Evolutionary conservation across 306 rosid species (phyloP).

Genomic region (Citrullus mucosospermus): DNA sequence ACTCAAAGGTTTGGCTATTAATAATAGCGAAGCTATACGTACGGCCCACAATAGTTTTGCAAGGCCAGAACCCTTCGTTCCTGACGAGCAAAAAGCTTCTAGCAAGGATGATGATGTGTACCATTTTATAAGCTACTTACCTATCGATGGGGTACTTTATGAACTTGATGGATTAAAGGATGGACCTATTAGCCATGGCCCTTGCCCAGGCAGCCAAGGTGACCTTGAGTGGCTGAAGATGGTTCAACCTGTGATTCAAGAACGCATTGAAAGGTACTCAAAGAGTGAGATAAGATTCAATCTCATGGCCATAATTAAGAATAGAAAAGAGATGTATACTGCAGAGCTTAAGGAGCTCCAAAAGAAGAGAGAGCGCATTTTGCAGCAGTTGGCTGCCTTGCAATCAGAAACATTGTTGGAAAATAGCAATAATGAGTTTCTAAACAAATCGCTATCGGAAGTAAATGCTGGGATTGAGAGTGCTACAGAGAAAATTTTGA

Average conservation of each 20-base stretch:
- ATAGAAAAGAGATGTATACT: constrained; percentile 81
- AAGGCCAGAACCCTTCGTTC: constrained; percentile 93
- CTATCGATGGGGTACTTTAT: constrained; percentile 80
- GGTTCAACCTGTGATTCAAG: constrained; percentile 93
- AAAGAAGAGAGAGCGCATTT: constrained; percentile 83
- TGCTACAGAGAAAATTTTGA: constrained; percentile 16
- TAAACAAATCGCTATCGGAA: constrained; percentile 85
- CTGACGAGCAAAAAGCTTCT: constrained; percentile 82
- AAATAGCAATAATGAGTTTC: constrained; percentile 39
- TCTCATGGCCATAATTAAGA: constrained; percentile 84
- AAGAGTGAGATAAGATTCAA: constrained; percentile 86
- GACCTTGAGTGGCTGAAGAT: constrained; percentile 78
- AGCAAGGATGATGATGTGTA: constrained; percentile 85
- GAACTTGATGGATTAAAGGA: constrained; percentile 98
- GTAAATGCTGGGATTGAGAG: constrained; percentile 25
- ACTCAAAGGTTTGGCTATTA: constrained; percentile 93
- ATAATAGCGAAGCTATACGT: constrained; percentile 87
- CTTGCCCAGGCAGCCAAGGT: constrained; percentile 71
- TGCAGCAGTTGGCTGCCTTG: constrained; percentile 70
- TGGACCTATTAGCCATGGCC: constrained; percentile 96
- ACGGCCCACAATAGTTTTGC: constrained; percentile 92
- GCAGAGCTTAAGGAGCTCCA: constrained; percentile 93
- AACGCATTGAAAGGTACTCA: constrained; percentile 83
- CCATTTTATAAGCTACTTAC: constrained; percentile 93
- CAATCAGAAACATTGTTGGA: constrained; percentile 54